Base-by-base conservation (phyloP, 257 asterid species). In the Solanum peruvianum region DNA sequence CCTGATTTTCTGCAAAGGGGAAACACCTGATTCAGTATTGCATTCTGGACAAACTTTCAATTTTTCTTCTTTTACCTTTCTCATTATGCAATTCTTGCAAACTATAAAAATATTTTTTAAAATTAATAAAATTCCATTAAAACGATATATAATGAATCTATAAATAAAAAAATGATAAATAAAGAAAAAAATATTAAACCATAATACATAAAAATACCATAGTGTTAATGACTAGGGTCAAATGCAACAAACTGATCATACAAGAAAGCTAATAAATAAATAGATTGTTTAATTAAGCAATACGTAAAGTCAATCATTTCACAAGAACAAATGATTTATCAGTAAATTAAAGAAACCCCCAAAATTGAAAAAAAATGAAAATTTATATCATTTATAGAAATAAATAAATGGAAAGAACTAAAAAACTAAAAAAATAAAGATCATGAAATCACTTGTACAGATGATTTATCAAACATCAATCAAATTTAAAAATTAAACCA, bases 1-100 rank as follows among this genome's bases (percentile, higher is more conserved):
- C 97, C 93, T 95, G 87, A 93, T 88, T 90, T 92, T 95, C 83
- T 94, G 95, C 88, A 90, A 70, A 2, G 98, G 96, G 29, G 78
- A 84, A 85, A 91, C 90, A 66, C 96, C 96, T 89, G 94, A 75
- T 78, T 92, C 88, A 2, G 86, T 87, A 77, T 90, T 87, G 91
- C 98, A 95, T 49, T 87, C 78, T 52, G 94, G 98, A 62, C 98
- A 94, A 20, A 85, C 87, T 20, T 88, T 90, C 86, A 86, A 89
- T 76, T 29, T 93, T 88, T 90, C 96, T 52, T 91, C 90, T 16
- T 82, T 84, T 37, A 95, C 88, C 89, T 90, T 93, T 86, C 84
- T 80, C 83, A 86, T 85, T 87, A 94, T 93, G 93, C 98, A 95
- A 66, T 90, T 90, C 89, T 91, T 90, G 92, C 96, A 95, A 91